Base-by-base conservation (phyloP, 345 rosid species). In the Iberis pinnata region DNA sequence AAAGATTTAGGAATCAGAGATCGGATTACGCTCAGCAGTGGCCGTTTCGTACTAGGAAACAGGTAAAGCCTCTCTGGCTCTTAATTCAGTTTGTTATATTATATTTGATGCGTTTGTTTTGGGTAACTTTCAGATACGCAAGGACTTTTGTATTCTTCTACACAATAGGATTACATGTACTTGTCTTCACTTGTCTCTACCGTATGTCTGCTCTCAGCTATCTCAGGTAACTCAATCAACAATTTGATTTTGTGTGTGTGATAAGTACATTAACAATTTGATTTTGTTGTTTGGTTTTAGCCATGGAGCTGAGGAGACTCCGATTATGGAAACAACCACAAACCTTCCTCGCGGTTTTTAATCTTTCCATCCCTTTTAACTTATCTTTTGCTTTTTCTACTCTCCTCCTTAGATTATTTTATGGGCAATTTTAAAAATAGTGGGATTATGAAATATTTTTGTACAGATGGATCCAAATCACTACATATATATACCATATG, bases 1-100 rank as follows among this genome's bases (percentile, higher is more conserved):
- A 92, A 88, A 76, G 95, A 92, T 54, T 70, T 92, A 71, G 98
- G 98, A 38, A 81, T 92, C 78, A 78, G 95, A 77, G 98, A 92
- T 61, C 74, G 85, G 73, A 88, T 92, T 63, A 92, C 95, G 1
- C 86, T 88, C 18, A 83, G 95, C 75, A 85, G 97, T 42, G 97
- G 95, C 14, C 93, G 97, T 9, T 92, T 85, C 60, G 81, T 92
- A 63, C 75, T 92, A 40, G 95, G 95, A 56, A 92, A 85, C 85
- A 92, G 77, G 98, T 92, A 29, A 84, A 70, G 7, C 70, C 54
- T 41, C 7, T 67, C 44, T 32, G 8, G 1, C 47, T 67, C 8
- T 61, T 22, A 22, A 22, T 22, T 22, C 25, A 22, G 6, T 22
- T 22, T 22, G 4, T 22, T 2, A 2, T 2, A 22, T 22, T 22